Evolutionary conservation across 1,284 basidiomycete genomes (phyloP), one percentile per base, ranked within the genome.

Genomic region (Termitomyces sp.): DNA sequence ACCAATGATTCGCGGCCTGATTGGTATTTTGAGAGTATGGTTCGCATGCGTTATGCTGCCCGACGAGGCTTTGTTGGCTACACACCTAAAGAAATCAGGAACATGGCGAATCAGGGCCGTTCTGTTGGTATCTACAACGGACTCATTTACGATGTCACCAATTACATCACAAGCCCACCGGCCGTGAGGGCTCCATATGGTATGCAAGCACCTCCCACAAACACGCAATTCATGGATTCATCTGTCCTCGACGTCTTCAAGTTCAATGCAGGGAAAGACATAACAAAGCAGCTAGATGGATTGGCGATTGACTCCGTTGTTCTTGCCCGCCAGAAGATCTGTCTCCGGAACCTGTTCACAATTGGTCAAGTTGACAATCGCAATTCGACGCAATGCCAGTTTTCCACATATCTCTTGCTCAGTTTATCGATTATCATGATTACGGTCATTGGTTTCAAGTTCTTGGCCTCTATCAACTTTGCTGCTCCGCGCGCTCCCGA

Each of bases 11-110:
- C 88, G 0, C 85, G 95, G 21, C 94, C 94, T 0, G 96, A 99
- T 69, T 99, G 96, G 97, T 99, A 99, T 72, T 94, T 90, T 62
- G 91, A 99, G 74, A 81, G 78, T 61, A 95, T 95, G 93, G 86
- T 88, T 5, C 73, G 81, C 64, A 87, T 99, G 84, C 89, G 94
- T 5, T 95, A 88, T 77, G 89, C 84, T 56, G 88, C 85, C 64
- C 88, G 94, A 50, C 81, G 87, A 46, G 95, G 96, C 0, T 98
- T 96, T 70, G 71, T 97, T 62, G 97, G 94, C 0, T 92, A 85
- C 68, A 94, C 92, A 0, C 83, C 84, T 21, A 85, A 86, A 64
- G 86, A 90, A 58, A 81, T 99, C 65, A 80, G 75, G 63, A 84
- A 80, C 61, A 81, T 88, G 79, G 88, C 90, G 7, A 78, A 66